A percentile compares a stretch with the other conserved stretches of the same genome.
Evolutionary conservation across 768 basidiomycete species (phyloP).

Genomic region (Calocybe indica): DNA sequence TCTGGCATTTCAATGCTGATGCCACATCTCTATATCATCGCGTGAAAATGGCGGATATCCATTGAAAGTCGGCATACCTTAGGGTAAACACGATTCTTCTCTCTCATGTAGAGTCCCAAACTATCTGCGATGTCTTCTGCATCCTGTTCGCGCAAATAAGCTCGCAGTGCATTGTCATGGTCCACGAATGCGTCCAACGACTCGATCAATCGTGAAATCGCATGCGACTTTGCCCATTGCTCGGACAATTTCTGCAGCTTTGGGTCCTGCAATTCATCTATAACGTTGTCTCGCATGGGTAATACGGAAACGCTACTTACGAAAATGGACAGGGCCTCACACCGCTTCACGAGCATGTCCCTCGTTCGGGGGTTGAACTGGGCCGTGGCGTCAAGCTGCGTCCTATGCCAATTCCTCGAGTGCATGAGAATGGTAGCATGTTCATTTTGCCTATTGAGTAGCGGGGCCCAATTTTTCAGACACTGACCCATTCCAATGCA

Average conservation of each 20-base stretch:
- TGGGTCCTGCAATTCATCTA: constrained; percentile 12
- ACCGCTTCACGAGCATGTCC: constrained; percentile 29
- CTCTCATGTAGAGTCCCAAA: constrained; percentile 22
- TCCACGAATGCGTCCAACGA: constrained; percentile 36
- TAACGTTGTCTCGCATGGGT: background rate
- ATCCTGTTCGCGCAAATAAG: constrained; percentile 22
- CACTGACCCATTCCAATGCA: constrained; percentile 22
- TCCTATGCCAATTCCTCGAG: constrained; percentile 30
- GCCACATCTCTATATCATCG: constrained; percentile 24
- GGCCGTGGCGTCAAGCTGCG: constrained; percentile 23
- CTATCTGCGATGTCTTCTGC: constrained; percentile 13
- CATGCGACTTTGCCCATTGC: constrained; percentile 26
- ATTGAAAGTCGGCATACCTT: constrained; percentile 17
- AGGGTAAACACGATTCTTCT: constrained; percentile 23
- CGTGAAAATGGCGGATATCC: background rate
- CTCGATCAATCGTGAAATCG: constrained; percentile 26
- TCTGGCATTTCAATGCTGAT: constrained; percentile 20
- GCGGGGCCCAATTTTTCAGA: constrained; percentile 29
- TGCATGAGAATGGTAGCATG: constrained; percentile 30
- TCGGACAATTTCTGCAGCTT: constrained; percentile 19
- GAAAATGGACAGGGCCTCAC: constrained; percentile 19
- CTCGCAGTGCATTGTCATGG: constrained; percentile 28
- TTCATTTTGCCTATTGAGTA: constrained; percentile 27
- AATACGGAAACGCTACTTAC: constrained; percentile 12
- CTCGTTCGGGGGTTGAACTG: constrained; percentile 24